Evolutionary conservation across 139 green algal genomes (phyloP).

Genomic region (Ostreobium quekettii): DNA sequence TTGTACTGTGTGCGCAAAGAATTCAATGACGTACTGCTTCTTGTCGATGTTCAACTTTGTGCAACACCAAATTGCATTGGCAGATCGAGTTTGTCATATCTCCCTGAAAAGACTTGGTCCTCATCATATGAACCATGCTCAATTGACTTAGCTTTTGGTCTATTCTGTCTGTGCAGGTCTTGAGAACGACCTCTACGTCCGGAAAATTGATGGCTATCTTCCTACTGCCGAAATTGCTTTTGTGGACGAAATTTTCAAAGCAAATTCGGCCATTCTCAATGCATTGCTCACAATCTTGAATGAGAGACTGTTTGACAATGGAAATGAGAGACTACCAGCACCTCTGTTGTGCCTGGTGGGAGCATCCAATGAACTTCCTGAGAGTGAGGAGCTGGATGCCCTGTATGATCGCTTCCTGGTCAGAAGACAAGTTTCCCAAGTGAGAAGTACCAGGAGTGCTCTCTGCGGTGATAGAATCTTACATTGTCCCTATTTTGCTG

Average conservation of each 20-base stretch:
- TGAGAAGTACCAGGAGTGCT: no score
- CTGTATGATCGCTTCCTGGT: constrained; percentile 83
- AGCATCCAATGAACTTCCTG: constrained; percentile 81
- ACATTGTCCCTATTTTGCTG: no score
- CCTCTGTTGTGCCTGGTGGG: constrained; percentile 56
- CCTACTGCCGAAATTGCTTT: constrained; percentile 75
- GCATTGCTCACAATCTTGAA: constrained; percentile 87
- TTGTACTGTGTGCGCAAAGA: no score
- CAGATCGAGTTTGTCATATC: no score
- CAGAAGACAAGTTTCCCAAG: constrained; percentile 42
- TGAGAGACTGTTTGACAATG: constrained; percentile 90
- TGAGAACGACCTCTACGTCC: constrained; percentile 83
- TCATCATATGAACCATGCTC: neutral
- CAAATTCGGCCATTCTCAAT: constrained; percentile 88
- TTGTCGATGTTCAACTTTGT: no score
- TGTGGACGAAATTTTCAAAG: constrained; percentile 81
- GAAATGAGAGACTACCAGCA: constrained; percentile 47
- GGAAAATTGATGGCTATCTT: constrained; percentile 84
- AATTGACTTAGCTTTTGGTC: neutral
- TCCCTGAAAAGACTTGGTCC: no score
- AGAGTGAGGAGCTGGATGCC: constrained; percentile 80
- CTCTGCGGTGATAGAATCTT: no score
- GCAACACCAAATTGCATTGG: no score
- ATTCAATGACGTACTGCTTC: no score
- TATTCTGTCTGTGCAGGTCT: constrained; percentile 65